phyloP scores from a whole-genome alignment of 225 moss, liverwort and hornwort species.

The Sphagnum contortum region DNA sequence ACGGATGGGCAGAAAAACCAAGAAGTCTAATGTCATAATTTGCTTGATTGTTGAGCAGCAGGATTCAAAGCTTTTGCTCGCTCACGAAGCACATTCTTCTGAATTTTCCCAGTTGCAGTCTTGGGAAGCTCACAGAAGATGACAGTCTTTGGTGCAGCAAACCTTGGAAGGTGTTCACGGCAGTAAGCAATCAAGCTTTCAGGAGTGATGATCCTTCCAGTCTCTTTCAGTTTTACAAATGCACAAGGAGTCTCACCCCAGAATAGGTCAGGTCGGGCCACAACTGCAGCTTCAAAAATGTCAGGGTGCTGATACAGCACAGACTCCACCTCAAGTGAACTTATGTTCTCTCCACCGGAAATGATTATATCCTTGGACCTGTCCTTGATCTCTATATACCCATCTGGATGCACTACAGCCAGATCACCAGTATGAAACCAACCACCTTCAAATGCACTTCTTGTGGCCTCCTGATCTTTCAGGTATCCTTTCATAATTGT shows the following conservation, averaged over 20 bases:
- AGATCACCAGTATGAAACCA: conserved; percentile 89
- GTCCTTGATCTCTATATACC: conserved; percentile 71
- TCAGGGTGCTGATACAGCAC: conserved; percentile 50
- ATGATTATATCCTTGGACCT: conserved; percentile 77
- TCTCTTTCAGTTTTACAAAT: conserved; percentile 16
- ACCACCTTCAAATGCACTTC: conserved; percentile 48
- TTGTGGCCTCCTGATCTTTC: conserved; percentile 46
- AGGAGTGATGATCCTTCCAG: conserved; percentile 6
- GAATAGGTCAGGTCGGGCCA: conserved; percentile 45
- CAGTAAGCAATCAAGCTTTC: conserved; percentile 19
- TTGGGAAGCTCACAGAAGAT: conserved; percentile 28
- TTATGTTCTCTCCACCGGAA: conserved; percentile 78
- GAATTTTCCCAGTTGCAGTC: conserved; percentile 30
- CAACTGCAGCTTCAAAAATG: conserved; percentile 66
- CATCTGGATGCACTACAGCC: conserved; percentile 64
- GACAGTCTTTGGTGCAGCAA: conserved; percentile 20
- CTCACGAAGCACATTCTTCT: conserved; percentile 21
- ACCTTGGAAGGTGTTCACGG: conserved; percentile 12
- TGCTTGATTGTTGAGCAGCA: too few species aligned
- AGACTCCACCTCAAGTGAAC: conserved; percentile 74
- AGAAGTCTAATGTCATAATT: too few species aligned
- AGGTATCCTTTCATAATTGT: conserved; percentile 78
- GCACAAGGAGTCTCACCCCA: conserved; percentile 43
- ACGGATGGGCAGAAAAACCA: too few species aligned
- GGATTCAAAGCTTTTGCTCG: conserved; percentile 5